Base-by-base conservation (phyloP, 306 rosid species). In the Rosa lucieae region DNA sequence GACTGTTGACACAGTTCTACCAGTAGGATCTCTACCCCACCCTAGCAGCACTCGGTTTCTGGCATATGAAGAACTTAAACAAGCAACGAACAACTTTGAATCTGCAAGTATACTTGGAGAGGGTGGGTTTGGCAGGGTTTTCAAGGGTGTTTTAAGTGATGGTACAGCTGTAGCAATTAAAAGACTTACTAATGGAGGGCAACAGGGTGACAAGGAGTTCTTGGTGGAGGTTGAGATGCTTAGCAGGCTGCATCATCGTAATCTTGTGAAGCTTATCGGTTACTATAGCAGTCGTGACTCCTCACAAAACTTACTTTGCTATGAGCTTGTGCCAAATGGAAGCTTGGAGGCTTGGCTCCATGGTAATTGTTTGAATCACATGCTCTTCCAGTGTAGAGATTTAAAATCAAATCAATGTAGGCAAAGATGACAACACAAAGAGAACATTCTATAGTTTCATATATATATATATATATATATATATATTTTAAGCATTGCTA, bases 271-370 rank as follows among this genome's bases (percentile, higher is more conserved):
- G 78, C 87, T 96, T 78, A 94, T 96, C 74, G 98, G 99, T 65
- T 96, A 93, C 84, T 96, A 89, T 65, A 86, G 96, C 82, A 91
- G 73, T 72, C 93, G 93, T 37, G 97, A 91, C 82, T 86, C 94
- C 21, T 90, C 99, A 73, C 99, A 95, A 77, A 91, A 96, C 87
- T 88, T 91, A 63, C 92, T 96, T 75, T 96, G 99, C 91, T 96
- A 93, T 76, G 99, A 96, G 83, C 99, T 96, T 87, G 94, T 96
- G 53, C 86, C 98, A 35, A 96, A 96, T 90, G 99, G 99, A 84
- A 93, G 98, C 88, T 90, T 96, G 89, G 98, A 96, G 82, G 91
- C 98, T 61, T 93, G 99, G 99, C 98, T 96, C 71, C 99, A 96
- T 85, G 99, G 98, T 96, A 90, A 80, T 78, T 84, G 76, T 65